Evolutionary conservation across 2,329 filamentous ascomycete species (phyloP), one percentile per base, ranked within the genome.

Genomic region (Colletotrichum chrysophilum): DNA sequence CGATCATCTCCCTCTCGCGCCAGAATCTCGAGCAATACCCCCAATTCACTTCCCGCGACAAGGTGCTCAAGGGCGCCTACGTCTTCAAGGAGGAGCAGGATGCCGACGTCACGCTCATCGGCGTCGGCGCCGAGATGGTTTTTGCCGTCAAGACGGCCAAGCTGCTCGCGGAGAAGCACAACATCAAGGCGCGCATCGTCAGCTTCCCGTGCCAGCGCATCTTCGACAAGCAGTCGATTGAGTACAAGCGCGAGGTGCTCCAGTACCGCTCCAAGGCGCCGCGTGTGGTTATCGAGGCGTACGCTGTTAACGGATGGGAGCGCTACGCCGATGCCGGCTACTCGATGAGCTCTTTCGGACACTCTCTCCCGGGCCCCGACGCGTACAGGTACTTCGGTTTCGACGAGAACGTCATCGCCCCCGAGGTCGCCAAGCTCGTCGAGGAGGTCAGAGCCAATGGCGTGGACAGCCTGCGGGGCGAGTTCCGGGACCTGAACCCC

Each of bases 251-350:
- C 1, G 78, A 86, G 3, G 86, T 88, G 2, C 82, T 92, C 61
- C 82, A 82, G 70, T 80, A 86, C 76, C 83, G 85, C 32, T 83
- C 85, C 78, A 81, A 82, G 28, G 83, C 86, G 3, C 88, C 89
- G 0, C 82, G 86, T 2, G 88, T 93, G 18, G 89, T 92, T 6
- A 89, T 93, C 58, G 92, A 93, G 81, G 89, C 91, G 1, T 92
- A 91, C 79, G 86, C 88, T 2, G 85, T 87, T 2, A 89, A 89
- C 74, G 89, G 90, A 1, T 92, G 91, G 90, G 91, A 92, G 82
- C 81, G 90, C 24, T 92, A 92, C 78, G 90, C 90, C 0, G 88
- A 91, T 80, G 91, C 90, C 1, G 89, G 88, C 2, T 86, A 86
- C 74, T 88, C 85, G 64, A 88, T 92, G 86, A 85, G 85, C 60